These are phyloP conservation scores for Picea glauca DNA, from an alignment of 75 land plant genomes.

Conservation along the genomic window DNA sequence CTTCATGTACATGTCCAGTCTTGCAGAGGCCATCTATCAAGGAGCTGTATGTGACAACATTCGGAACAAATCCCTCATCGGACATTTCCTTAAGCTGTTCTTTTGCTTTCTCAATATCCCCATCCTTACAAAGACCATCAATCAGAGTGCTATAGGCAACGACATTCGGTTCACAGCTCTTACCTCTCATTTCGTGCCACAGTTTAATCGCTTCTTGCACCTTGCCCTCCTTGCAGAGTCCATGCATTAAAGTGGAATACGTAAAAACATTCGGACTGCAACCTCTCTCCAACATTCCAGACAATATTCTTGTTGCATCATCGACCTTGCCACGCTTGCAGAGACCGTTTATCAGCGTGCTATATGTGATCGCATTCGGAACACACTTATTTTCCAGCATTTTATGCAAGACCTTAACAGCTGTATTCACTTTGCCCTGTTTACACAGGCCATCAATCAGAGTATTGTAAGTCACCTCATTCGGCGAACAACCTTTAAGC, in stretches of 20 bases:
- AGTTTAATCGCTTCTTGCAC: constrained; percentile 36
- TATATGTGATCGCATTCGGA: constrained; percentile 68
- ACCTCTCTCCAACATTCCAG: constrained; percentile 49
- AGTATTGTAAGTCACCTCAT: constrained; percentile 60
- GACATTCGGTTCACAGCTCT: constrained; percentile 42
- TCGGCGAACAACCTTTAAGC: constrained; percentile 59
- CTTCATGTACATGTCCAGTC: constrained; percentile 38
- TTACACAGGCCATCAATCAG: constrained; percentile 60
- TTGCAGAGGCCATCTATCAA: constrained; percentile 51
- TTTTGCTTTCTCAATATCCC: constrained; percentile 40
- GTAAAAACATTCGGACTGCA: constrained; percentile 41
- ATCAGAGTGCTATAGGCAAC: constrained; percentile 55
- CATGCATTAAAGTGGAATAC: constrained; percentile 64
- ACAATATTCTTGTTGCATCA: constrained; percentile 45
- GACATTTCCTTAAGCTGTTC: constrained; percentile 44
- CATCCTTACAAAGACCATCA: constrained; percentile 53
- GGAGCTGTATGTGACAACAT: constrained; percentile 62
- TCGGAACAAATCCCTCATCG: constrained; percentile 39
- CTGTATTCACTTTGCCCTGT: constrained; percentile 48
- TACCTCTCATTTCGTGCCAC: constrained; percentile 46
- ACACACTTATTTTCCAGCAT: constrained; percentile 55
- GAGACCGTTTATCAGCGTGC: constrained; percentile 63
- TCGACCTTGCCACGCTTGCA: constrained; percentile 47
- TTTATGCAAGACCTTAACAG: constrained; percentile 31
- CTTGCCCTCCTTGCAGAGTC: constrained; percentile 52